Base-by-base conservation (phyloP, 2,329 filamentous ascomycete species). In the Pseudophaeomoniella oleicola region DNA sequence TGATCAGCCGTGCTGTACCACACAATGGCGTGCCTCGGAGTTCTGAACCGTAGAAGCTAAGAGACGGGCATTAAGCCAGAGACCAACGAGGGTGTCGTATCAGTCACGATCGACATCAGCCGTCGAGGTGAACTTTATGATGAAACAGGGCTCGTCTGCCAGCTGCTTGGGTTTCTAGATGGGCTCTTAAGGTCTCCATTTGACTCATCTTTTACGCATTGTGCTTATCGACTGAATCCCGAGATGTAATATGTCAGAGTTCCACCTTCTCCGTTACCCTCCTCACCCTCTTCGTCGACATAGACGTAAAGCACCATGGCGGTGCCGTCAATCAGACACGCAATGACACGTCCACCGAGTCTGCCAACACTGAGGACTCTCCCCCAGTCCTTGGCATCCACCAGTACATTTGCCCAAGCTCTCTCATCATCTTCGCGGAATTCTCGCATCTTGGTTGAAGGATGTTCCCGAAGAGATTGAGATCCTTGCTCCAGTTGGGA, bases 361-460 rank as follows among this genome's bases (percentile, higher is more conserved):
- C 87, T 69, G 1, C 88, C 88, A 10, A 96, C 87, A 55, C 85
- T 92, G 46, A 98, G 66, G n/a, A 96, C 88, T 46, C 75, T 76
- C 19, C 85, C 85, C 88, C 90, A 96, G 55, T 98, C 90, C 55
- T 77, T 81, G 19, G 86, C 90, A 59, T 96, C 90, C 16, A 96
- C 86, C 37, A 83, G 71, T 22, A 96, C 88, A 16, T 75, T 85
- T 1, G 86, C 84, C 85, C 88, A 96, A 32, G 75, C 77, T 42
- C 85, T 77, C 11, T 86, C 82, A 11, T 82, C 83, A 14, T 74
- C 77, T 37, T 77, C 69, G 41, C 68, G 63, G 0, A 66, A 60
- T 36, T 59, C 72, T 46, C 75, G 76, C 67, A 92, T 88, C 40
- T 67, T 69, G 36, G 84, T 85, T 55, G 79, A 87, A 0, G 87